These are phyloP conservation scores for Podospora pseudopauciseta DNA, from an alignment of 495 filamentous ascomycete genomes.

Conservation along the genomic window DNA sequence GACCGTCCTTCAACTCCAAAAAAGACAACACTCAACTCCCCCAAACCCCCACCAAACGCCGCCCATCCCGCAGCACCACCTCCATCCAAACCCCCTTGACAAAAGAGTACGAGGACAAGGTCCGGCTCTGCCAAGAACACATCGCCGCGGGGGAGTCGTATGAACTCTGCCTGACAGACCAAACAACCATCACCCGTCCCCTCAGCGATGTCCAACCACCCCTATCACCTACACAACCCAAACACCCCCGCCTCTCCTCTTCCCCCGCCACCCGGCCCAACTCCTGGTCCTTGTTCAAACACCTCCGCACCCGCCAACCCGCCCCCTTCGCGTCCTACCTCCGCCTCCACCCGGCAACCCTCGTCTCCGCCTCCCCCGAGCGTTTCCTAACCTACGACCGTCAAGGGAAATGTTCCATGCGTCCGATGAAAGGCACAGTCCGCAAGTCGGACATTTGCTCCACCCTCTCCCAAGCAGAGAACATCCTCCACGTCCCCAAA, in stretches of 20 bases:
- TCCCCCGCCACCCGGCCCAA: constrained; percentile 20
- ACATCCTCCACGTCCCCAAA: constrained; percentile 71
- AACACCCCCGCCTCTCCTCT: constrained; percentile 11
- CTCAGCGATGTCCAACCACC: constrained; percentile 39
- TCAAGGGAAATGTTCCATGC: constrained; percentile 55
- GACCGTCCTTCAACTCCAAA: constrained; percentile 6
- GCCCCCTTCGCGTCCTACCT: constrained; percentile 85
- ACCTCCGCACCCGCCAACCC: constrained; percentile 68
- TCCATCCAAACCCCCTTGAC: constrained; percentile 47
- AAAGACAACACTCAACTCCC: not conserved
- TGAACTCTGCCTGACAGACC: constrained; percentile 83
- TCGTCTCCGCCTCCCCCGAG: constrained; percentile 86
- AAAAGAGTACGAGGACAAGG: constrained; percentile 57
- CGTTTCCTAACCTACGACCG: constrained; percentile 77
- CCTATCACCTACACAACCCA: constrained; percentile 27
- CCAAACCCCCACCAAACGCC: constrained; percentile 13
- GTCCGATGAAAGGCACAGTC: constrained; percentile 95
- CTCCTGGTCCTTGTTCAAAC: constrained; percentile 68
- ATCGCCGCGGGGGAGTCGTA: constrained; percentile 83
- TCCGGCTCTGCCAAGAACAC: constrained; percentile 64
- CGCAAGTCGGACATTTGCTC: constrained; percentile 56
- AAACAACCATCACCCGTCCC: constrained; percentile 56
- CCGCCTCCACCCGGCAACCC: constrained; percentile 61
- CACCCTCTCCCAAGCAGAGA: constrained; percentile 63
- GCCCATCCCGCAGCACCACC: constrained; percentile 23